These are phyloP conservation scores for Rhodotorula mucilaginosa DNA, from an alignment of 1,284 basidiomycete species.

Conservation along the genomic window DNA sequence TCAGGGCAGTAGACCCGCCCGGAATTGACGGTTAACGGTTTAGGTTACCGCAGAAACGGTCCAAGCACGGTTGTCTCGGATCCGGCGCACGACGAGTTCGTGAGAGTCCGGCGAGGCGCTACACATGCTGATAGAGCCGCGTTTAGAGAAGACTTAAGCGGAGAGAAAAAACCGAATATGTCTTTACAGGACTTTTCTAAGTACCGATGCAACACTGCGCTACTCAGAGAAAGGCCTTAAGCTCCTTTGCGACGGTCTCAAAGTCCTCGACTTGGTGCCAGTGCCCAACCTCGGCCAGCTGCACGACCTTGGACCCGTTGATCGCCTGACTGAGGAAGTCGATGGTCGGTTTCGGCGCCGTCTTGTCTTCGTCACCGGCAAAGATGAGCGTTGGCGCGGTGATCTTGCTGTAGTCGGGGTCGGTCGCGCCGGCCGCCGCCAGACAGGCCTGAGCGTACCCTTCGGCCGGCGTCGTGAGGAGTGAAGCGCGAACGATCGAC, in stretches of 20 bases:
- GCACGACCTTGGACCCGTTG: slow-evolving; percentile 2
- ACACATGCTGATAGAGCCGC: too few relatives aligned
- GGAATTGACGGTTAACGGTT: too few relatives aligned
- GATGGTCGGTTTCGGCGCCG: slow-evolving; percentile 12
- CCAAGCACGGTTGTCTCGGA: too few relatives aligned
- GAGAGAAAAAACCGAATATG: not conserved
- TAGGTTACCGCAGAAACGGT: too few relatives aligned
- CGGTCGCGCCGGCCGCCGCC: slow-evolving; percentile 22
- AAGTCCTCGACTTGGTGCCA: slow-evolving; percentile 36
- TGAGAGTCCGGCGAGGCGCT: too few relatives aligned
- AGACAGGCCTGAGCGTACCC: slow-evolving; percentile 36
- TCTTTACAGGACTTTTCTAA: not conserved
- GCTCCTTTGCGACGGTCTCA: slow-evolving; percentile 1
- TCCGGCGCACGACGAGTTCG: too few relatives aligned
- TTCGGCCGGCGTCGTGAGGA: slow-evolving; percentile 18
- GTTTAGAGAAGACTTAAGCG: too few relatives aligned
- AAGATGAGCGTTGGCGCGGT: slow-evolving; percentile 27
- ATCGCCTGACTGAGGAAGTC: slow-evolving; percentile 28
- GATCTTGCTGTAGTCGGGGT: slow-evolving; percentile 36
- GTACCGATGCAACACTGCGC: not conserved
- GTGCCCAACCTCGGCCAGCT: slow-evolving; percentile 33
- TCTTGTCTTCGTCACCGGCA: slow-evolving; percentile 25
- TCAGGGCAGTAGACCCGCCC: too few relatives aligned
- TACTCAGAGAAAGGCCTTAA: slow-evolving; percentile 1
- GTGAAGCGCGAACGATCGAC: slow-evolving; percentile 30